Conservation (phyloP, 1,139 yeast genomes). For the Pneumocystis carinii region DNA sequence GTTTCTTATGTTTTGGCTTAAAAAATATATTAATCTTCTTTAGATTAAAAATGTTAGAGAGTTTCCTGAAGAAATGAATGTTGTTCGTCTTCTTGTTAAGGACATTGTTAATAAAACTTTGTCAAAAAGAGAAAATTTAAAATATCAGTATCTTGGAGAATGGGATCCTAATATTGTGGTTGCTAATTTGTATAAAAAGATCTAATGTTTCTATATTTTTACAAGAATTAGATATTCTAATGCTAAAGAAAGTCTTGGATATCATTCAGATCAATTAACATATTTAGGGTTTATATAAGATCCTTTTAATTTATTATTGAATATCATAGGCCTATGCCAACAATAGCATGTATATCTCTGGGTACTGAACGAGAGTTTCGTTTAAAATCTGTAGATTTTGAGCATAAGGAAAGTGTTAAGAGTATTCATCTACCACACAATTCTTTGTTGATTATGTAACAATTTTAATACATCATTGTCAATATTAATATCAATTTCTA, state of each 20-base stretch:
- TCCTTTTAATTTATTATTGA: not conserved
- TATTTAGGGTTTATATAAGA: conserved; percentile 33
- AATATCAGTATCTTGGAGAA: conserved; percentile 24
- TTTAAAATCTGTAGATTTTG: conserved; percentile 18
- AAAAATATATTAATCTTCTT: not conserved
- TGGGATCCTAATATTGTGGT: conserved; percentile 45
- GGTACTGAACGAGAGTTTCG: conserved; percentile 53
- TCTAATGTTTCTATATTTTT: not conserved
- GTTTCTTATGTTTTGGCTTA: not conserved
- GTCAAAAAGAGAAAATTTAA: conserved; percentile 20
- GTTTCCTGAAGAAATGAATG: conserved; percentile 29
- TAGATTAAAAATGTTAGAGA: conserved; percentile 17
- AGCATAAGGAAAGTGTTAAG: conserved; percentile 17
- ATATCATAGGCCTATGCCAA: conserved; percentile 35
- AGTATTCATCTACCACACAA: conserved; percentile 52
- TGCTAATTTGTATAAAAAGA: conserved; percentile 28
- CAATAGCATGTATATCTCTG: conserved; percentile 47
- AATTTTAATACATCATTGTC: not conserved
- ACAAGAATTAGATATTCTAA: conserved; percentile 26
- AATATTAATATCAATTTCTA: not conserved
- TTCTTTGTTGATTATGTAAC: conserved; percentile 42
- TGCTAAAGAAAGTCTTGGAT: conserved; percentile 41
- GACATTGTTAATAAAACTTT: conserved; percentile 30
- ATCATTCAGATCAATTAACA: conserved; percentile 60
- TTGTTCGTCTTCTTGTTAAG: conserved; percentile 32